These are phyloP conservation scores for Talaromyces verruculosus DNA, from an alignment of 2,329 filamentous ascomycete species.

Conservation along the genomic window DNA sequence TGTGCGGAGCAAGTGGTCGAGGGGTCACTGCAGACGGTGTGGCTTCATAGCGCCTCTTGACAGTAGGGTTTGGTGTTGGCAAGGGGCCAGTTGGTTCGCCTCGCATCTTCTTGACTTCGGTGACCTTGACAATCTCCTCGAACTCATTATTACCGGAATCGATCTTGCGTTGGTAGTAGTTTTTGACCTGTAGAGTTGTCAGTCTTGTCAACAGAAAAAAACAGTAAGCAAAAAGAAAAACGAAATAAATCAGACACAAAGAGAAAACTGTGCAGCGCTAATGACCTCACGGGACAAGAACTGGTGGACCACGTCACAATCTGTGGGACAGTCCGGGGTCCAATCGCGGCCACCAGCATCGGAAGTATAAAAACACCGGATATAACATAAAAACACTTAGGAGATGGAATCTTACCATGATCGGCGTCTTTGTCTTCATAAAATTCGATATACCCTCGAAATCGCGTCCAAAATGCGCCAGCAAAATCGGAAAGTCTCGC, in stretches of 20 bases:
- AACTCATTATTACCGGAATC: slow-evolving; percentile 47
- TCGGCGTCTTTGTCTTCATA: slow-evolving; percentile 55
- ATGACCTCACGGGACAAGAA: slow-evolving; percentile 19
- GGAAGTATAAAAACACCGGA: background rate
- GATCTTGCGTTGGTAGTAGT: slow-evolving; percentile 49
- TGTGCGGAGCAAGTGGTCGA: slow-evolving; percentile 45
- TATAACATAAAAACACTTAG: background rate
- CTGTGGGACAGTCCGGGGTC: slow-evolving; percentile 15
- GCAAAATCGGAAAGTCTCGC: slow-evolving; percentile 47
- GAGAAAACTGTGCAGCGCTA: slow-evolving; percentile 2
- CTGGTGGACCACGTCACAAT: slow-evolving; percentile 20
- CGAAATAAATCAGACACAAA: background rate
- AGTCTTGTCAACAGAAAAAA: slow-evolving; percentile 10
- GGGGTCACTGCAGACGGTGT: slow-evolving; percentile 44
- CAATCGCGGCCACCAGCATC: background rate
- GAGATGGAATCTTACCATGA: slow-evolving; percentile 44
- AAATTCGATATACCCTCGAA: slow-evolving; percentile 51
- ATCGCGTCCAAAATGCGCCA: slow-evolving; percentile 50
- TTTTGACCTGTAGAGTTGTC: slow-evolving; percentile 45
- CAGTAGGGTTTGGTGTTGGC: slow-evolving; percentile 45
- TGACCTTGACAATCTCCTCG: slow-evolving; percentile 43
- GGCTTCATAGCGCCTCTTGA: slow-evolving; percentile 51
- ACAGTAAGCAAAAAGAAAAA: background rate
- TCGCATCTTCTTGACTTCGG: slow-evolving; percentile 47
- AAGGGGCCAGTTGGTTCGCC: slow-evolving; percentile 47